Evolutionary conservation across 805 yeast species (phyloP), one percentile per base, ranked within the genome.

Genomic region (Wickerhamiella bombiphila): DNA sequence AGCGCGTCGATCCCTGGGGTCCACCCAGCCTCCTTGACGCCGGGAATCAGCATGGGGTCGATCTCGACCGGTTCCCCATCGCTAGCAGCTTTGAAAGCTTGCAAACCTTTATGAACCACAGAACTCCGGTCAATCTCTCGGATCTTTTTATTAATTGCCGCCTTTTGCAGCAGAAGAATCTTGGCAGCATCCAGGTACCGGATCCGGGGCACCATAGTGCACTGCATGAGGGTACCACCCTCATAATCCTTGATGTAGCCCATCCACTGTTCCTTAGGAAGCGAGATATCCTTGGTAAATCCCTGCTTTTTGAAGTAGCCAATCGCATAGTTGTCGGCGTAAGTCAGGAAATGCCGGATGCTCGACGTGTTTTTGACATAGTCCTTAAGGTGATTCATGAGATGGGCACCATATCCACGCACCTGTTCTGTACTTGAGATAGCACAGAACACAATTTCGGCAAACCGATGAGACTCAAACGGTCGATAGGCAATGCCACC

Each of bases 281-380:
- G 67, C 5, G 94, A 70, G 28, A 91, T 80, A 43, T 88, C 96
- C 56, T 91, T 91, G 14, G 96, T 86, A 59, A 91, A 91, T 1
- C 99, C 99, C 60, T 91, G 99, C 54, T 91, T 91, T 52, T 88
- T 88, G 68, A 91, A 91, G 58, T 88, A 91, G 2, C 99, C 99
- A 58, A 91, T 88, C 40, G 99, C 99, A 58, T 91, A 91, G 60
- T 91, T 91, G 65, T 91, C 99, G 3, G 99, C 99, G 61, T 91
- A 88, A 1, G 97, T 88, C 44, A 88, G 59, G 54, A 88, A 88
- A 56, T 88, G 77, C 59, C 74, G 76, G 40, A 88, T 77, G 20
- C 78, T 80, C 6, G 93, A 73, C 0, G 96, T 85, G 16, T 83
- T 77, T 48, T 83, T 68, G 29, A 91, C 96, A 57, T 88, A 91